phyloP scores from a whole-genome alignment of 805 yeast genomes.

The Brettanomyces bruxellensis region DNA sequence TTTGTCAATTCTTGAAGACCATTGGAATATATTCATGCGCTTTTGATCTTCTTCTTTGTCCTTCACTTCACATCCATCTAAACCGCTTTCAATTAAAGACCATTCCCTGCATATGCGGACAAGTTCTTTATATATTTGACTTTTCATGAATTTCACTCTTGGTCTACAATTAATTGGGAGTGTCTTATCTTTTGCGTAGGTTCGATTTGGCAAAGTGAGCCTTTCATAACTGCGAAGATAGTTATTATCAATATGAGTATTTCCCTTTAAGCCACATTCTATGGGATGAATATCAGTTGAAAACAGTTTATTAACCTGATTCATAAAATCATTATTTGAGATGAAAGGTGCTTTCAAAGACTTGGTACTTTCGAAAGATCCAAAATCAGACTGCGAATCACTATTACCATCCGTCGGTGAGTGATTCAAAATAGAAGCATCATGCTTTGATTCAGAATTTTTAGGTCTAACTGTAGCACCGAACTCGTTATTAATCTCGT shows the following conservation, averaged over 20 bases:
- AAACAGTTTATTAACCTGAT: too few species aligned
- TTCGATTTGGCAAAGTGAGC: neutral
- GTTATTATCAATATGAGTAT: neutral
- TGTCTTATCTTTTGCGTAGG: constrained; percentile 1
- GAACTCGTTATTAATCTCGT: too few species aligned
- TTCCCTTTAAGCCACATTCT: too few species aligned
- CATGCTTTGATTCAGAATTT: too few species aligned
- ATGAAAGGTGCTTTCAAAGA: too few species aligned
- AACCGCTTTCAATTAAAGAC: constrained; percentile 21
- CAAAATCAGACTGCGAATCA: too few species aligned
- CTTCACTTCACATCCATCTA: constrained; percentile 4
- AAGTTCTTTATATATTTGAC: constrained; percentile 8
- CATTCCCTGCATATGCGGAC: constrained; percentile 13
- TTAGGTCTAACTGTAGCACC: too few species aligned
- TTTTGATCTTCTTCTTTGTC: neutral
- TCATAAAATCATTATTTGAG: too few species aligned
- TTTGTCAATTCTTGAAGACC: constrained; percentile 7
- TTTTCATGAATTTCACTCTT: constrained; percentile 10
- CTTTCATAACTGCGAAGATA: neutral
- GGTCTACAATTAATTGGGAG: constrained; percentile 12
- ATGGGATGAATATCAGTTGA: too few species aligned
- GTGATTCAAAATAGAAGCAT: too few species aligned
- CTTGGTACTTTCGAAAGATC: too few species aligned
- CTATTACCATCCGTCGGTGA: too few species aligned
- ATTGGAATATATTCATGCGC: constrained; percentile 8